Conservation (phyloP, 345 rosid genomes). For the Firmiana major region DNA sequence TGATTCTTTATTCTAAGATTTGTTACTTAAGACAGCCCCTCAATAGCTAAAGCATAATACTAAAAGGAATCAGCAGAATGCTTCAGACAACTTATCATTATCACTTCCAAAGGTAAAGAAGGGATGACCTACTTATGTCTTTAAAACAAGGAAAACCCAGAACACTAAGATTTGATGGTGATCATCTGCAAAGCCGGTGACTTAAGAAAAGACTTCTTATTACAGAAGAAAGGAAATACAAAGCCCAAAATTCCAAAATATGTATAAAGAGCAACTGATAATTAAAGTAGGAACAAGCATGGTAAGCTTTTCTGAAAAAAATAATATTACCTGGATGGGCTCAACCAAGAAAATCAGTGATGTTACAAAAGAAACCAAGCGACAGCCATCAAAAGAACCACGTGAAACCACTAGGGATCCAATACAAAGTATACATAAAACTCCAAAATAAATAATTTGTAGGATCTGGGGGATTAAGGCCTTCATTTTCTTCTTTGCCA, state of each 20-base stretch:
- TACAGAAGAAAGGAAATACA: not conserved
- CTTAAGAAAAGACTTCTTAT: not conserved
- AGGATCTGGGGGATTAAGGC: constrained; percentile 79
- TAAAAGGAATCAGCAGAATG: constrained; percentile 9
- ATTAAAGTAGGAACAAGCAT: not conserved
- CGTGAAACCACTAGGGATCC: constrained; percentile 70
- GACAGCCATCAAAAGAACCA: constrained; percentile 58
- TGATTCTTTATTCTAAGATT: constrained; percentile 35
- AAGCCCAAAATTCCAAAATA: not conserved
- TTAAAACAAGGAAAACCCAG: not conserved
- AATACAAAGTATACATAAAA: constrained; percentile 51
- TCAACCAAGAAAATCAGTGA: constrained; percentile 79
- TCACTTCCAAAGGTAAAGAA: not conserved
- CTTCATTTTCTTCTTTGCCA: constrained; percentile 90
- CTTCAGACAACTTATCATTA: not conserved
- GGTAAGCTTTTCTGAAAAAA: constrained; percentile 12
- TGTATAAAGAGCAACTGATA: not conserved
- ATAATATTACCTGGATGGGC: constrained; percentile 71
- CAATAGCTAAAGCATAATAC: constrained; percentile 19
- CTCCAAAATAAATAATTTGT: constrained; percentile 73
- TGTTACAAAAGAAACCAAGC: constrained; percentile 72
- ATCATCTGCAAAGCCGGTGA: not conserved
- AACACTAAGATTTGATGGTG: not conserved
- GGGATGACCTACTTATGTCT: constrained; percentile 6
- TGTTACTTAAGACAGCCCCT: constrained; percentile 31